Evolutionary conservation across 495 filamentous ascomycete species (phyloP).

Genomic region (Penicillium waksmanii): DNA sequence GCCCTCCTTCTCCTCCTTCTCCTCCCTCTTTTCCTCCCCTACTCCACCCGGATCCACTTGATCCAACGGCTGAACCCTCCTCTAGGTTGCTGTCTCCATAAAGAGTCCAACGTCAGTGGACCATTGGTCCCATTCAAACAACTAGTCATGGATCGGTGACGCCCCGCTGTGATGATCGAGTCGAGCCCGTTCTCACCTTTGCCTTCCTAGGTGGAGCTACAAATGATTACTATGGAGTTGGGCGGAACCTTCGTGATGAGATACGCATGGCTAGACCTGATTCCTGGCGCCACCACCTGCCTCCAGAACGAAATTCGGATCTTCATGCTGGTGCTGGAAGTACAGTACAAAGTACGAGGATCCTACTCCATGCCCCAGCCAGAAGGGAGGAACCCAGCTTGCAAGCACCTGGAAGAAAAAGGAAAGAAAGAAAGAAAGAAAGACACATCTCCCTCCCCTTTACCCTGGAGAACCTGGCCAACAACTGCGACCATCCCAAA

Average conservation of each 20-base stretch:
- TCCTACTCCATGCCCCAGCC: too few relatives aligned
- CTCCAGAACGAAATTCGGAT: conserved; percentile 1
- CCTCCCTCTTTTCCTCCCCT: background rate
- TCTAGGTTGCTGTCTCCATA: conserved; percentile 24
- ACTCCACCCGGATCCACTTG: conserved; percentile 28
- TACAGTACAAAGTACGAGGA: background rate
- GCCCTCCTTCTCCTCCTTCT: conserved; percentile 1
- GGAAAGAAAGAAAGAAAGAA: too few relatives aligned
- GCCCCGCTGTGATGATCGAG: conserved; percentile 36
- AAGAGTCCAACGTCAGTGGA: conserved; percentile 20
- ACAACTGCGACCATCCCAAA: background rate
- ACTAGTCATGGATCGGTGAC: conserved; percentile 37
- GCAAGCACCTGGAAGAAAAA: too few relatives aligned
- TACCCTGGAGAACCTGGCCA: background rate
- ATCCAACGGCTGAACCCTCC: conserved; percentile 36
- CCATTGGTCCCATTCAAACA: conserved; percentile 27
- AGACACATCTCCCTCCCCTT: background rate
- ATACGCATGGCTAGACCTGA: conserved; percentile 2
- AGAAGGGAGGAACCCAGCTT: too few relatives aligned
- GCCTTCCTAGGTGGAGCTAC: conserved; percentile 4
- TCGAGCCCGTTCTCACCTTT: conserved; percentile 28
- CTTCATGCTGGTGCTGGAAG: background rate
- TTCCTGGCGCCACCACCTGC: background rate
- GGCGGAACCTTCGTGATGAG: conserved; percentile 20
- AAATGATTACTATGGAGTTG: conserved; percentile 15